These are phyloP conservation scores for Paramecium octaurelia DNA, from an alignment of 73 alveolate genomes.

Conservation along the genomic window DNA sequence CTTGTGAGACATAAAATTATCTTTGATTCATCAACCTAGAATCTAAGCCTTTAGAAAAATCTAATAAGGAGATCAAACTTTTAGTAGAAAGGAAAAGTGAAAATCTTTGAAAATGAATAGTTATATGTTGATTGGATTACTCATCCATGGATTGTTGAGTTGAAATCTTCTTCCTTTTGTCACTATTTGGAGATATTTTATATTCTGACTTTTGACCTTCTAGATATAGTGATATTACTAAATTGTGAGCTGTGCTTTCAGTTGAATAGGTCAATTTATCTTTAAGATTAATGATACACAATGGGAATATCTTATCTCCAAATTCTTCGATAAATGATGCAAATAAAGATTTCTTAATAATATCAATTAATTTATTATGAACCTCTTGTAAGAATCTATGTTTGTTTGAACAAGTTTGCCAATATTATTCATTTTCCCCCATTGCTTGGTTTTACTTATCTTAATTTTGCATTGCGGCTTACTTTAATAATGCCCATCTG, in stretches of 20 bases:
- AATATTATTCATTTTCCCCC: not conserved
- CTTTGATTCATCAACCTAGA: not conserved
- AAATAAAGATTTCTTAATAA: not conserved
- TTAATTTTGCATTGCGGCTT: not conserved
- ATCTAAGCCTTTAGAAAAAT: not conserved
- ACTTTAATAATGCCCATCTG: not conserved
- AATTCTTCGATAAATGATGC: slow-evolving; percentile 5
- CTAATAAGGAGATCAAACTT: not conserved
- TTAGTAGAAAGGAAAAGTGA: not conserved
- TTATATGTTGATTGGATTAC: not conserved
- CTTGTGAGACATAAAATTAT: not conserved
- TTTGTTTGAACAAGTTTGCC: not conserved
- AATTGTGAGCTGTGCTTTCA: not conserved
- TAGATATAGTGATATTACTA: not conserved
- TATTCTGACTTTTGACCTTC: slow-evolving; percentile 33
- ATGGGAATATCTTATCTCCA: not conserved
- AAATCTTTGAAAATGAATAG: not conserved
- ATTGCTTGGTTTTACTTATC: not conserved
- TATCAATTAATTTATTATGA: not conserved
- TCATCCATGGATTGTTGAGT: not conserved
- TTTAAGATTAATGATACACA: not conserved
- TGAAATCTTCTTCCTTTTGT: not conserved
- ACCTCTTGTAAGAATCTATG: not conserved
- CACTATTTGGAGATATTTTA: not conserved
- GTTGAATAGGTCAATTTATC: not conserved